Base-by-base conservation (phyloP, 2,329 filamentous ascomycete genomes). In the Ophiostoma quercus region DNA sequence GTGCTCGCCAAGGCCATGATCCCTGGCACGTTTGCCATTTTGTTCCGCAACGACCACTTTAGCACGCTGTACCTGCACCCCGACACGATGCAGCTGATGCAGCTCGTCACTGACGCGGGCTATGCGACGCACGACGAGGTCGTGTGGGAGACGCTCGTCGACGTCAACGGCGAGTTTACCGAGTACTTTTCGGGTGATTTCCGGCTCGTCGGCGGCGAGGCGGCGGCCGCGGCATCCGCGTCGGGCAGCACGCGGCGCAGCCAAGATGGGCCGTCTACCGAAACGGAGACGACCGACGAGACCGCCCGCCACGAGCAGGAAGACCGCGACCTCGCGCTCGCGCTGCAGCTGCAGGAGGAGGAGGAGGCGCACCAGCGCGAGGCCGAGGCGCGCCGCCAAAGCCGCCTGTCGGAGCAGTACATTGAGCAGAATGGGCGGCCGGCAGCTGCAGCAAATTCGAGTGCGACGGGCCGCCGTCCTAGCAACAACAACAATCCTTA, bases 41-140 rank as follows among this genome's bases (percentile, higher is more conserved):
- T 99, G 1, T 99, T 99, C 81, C 88, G 95, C 34, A 99, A 99
- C 75, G 94, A 99, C 76, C 95, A 99, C 77, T 99, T 99, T 76
- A 93, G 92, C 60, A 98, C 94, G 0, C 79, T 99, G 0, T 97
- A 96, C 79, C 92, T 94, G 72, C 92, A 98, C 75, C 92, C 94
- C 0, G 82, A 88, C 63, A 92, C 89, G 0, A 84, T 87, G 57
- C 85, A 91, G 73, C 84, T 98, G 1, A 86, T 94, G 73, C 92
- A 91, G 0, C 82, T 99, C 2, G 93, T 99, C 16, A 98, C 95
- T 0, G 95, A 99, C 77, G 91, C 92, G 34, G 95, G 95, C 0
- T 99, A 96, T 76, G 89, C 90, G 12, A 86, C 84, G 11, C 92
- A 97, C 74, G 90, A 93, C 19, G 94, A 98, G 77, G 88, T 99